Percentiles rank a stretch among this genome's conserved stretches.
These are phyloP conservation scores for Ramalina peruviana DNA, from an alignment of 495 filamentous ascomycete species.

Conservation along the genomic window DNA sequence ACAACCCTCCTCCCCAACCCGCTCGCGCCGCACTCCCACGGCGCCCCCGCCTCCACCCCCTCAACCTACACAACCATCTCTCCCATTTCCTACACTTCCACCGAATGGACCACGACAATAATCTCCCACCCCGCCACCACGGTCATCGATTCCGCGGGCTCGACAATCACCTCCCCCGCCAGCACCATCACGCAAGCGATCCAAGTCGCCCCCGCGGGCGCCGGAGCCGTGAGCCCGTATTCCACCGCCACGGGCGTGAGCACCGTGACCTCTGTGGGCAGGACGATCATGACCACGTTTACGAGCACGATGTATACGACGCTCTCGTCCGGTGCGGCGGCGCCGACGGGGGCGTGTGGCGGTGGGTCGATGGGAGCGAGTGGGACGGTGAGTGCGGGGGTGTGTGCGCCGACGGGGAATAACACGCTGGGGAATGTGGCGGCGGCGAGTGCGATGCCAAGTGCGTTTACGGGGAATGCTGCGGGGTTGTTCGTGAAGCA, in stretches of 20 bases:
- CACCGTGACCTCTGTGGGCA: neutral
- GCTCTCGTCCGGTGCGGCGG: neutral
- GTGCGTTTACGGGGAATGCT: neutral
- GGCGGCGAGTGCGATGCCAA: neutral
- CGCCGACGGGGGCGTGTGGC: neutral
- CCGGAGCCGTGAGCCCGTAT: neutral
- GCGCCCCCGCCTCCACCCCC: neutral
- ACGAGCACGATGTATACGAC: neutral
- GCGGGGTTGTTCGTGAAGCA: neutral
- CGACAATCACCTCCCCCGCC: too few species aligned
- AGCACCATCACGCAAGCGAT: neutral
- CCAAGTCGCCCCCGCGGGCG: neutral
- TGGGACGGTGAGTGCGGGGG: neutral
- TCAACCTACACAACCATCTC: neutral
- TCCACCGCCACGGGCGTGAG: neutral
- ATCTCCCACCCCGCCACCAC: neutral
- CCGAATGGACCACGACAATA: neutral
- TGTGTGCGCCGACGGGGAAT: neutral
- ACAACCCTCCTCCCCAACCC: neutral
- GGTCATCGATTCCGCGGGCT: too few species aligned
- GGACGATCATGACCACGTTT: neutral
- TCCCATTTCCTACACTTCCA: neutral
- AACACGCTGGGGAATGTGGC: neutral
- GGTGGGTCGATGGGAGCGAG: neutral
- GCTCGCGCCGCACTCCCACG: neutral